phyloP scores from a whole-genome alignment of 106 monocot species.

The Allium sativum region DNA sequence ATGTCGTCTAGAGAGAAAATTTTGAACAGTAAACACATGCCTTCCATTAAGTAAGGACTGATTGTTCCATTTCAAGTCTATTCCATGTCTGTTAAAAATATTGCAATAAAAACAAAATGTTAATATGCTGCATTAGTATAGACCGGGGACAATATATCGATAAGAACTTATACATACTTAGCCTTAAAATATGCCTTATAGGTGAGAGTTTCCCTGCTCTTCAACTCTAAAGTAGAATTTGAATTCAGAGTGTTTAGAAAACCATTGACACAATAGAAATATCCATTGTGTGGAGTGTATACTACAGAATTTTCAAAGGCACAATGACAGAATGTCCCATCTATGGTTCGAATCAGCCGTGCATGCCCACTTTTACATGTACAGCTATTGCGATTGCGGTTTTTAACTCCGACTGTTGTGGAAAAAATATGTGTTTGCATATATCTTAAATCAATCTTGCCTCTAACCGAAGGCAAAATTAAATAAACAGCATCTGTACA shows the following conservation, averaged over 20 bases:
- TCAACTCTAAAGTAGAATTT: constrained; percentile 25
- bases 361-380: constrained; percentile 4
- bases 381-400: constrained; percentile 4
- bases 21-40: constrained; percentile 21
- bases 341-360: constrained; percentile 18
- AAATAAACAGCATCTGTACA: constrained; percentile 31
- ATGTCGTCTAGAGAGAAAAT: constrained; percentile 19
- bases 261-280: constrained; percentile 36
- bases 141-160: not conserved
- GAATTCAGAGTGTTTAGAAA: constrained; percentile 23
- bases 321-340: constrained; percentile 26
- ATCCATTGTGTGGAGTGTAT: constrained; percentile 45
- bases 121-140: not conserved
- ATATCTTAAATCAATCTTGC: constrained; percentile 40
- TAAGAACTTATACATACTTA: constrained; percentile 19
- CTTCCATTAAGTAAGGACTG: constrained; percentile 26
- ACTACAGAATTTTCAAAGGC: constrained; percentile 48
- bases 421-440: constrained; percentile 17
- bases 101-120: not conserved
- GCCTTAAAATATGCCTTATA: constrained; percentile 34
- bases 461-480: constrained; percentile 33
- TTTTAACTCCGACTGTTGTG: not conserved
- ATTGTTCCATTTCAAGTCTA: constrained; percentile 17
- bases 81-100: constrained; percentile 24
- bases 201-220: constrained; percentile 22